Conservation (phyloP, 2,329 filamentous ascomycete genomes). For the Pseudogymnoascus sp. region DNA sequence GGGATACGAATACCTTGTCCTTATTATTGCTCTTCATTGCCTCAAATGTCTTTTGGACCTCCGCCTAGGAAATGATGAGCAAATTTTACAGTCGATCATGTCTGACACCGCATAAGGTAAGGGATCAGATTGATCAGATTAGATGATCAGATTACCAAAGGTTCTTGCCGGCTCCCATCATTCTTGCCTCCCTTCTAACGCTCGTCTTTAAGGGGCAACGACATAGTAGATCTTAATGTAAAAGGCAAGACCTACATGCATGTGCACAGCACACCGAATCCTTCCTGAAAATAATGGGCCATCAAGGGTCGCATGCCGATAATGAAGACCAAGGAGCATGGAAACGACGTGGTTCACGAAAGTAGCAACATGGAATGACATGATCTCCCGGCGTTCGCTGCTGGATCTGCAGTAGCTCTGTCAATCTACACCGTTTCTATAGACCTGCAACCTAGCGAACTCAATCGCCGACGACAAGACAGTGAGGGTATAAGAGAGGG, state of each 20-base stretch:
- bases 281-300: slow-evolving; percentile 3
- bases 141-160: neutral
- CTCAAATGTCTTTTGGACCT: neutral
- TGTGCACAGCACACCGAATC: slow-evolving; percentile 1
- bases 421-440: neutral
- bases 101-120: neutral
- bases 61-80: neutral
- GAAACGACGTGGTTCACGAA: neutral
- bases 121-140: neutral
- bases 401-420: neutral
- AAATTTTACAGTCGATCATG: neutral
- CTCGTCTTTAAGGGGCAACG: neutral
- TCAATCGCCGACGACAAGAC: neutral
- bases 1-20: neutral
- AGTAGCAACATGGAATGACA: neutral
- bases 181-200: neutral
- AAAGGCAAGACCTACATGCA: neutral
- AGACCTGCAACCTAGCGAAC: neutral
- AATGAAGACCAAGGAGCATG: neutral
- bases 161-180: neutral
- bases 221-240: neutral
- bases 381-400: neutral
- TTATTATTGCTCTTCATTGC: neutral
- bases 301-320: neutral
- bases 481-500: neutral